Conservation (phyloP, 2,329 filamentous ascomycete genomes). For the Ophiosphaerella narmari region DNA sequence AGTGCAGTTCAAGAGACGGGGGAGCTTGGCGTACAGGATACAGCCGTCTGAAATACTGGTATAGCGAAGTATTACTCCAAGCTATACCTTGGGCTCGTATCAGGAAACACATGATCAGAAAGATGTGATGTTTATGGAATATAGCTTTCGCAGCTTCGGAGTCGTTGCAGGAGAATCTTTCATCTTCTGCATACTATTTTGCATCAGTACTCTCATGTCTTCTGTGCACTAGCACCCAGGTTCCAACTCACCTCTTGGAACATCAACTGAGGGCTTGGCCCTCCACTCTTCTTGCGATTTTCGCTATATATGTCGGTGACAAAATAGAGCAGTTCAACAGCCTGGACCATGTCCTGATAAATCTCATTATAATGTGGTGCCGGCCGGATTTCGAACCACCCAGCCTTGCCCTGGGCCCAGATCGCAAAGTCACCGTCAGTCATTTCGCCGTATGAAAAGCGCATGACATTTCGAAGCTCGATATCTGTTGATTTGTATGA, state of each 20-base stretch:
- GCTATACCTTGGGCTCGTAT: slow-evolving; percentile 49
- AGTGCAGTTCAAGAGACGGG: background rate
- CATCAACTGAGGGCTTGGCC: slow-evolving; percentile 44
- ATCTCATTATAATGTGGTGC: slow-evolving; percentile 60
- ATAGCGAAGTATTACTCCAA: slow-evolving; percentile 52
- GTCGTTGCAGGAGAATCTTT: slow-evolving; percentile 32
- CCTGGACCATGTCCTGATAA: slow-evolving; percentile 65
- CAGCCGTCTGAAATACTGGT: slow-evolving; percentile 44
- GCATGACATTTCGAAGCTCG: slow-evolving; percentile 59
- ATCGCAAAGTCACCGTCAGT: slow-evolving; percentile 63
- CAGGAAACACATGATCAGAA: slow-evolving; percentile 53
- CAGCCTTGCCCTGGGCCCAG: slow-evolving; percentile 68
- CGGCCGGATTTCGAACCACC: slow-evolving; percentile 71
- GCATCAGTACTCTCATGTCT: slow-evolving; percentile 6
- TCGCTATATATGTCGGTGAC: slow-evolving; percentile 61
- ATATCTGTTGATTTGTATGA: slow-evolving; percentile 48
- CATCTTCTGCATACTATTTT: slow-evolving; percentile 43
- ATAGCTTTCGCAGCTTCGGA: slow-evolving; percentile 29
- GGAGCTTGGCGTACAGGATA: slow-evolving; percentile 39
- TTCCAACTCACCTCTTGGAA: slow-evolving; percentile 44
- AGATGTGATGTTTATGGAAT: slow-evolving; percentile 47
- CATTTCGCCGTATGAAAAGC: slow-evolving; percentile 56
- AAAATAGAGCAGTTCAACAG: slow-evolving; percentile 67
- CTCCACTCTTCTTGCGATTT: slow-evolving; percentile 48
- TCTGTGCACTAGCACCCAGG: too few species aligned